Evolutionary conservation across 2,329 filamentous ascomycete genomes (phyloP).

Genomic region (Neopestalotiopsis sp.): DNA sequence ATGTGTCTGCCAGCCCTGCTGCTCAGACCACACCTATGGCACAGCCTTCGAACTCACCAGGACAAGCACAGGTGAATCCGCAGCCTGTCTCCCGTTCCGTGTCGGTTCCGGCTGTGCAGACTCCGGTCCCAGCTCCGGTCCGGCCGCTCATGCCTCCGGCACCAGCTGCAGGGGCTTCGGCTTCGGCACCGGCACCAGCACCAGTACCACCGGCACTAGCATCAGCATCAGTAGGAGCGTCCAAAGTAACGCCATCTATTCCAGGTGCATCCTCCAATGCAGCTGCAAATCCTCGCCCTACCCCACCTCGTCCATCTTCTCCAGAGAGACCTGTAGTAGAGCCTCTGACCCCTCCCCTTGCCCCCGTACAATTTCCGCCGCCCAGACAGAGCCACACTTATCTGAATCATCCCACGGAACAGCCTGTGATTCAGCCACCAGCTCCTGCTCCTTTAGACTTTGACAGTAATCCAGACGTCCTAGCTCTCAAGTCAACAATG

Average conservation of each 20-base stretch:
- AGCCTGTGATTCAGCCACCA: conserved; percentile 40
- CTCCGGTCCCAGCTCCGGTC: conserved; percentile 4
- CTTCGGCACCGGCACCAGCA: background rate
- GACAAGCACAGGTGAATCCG: background rate
- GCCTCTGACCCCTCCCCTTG: conserved; percentile 58
- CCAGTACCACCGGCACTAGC: background rate
- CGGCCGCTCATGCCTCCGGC: conserved; percentile 3
- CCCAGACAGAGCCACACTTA: conserved; percentile 32
- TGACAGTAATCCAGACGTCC: conserved; percentile 78
- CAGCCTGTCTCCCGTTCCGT: background rate
- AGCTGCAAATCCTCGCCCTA: background rate
- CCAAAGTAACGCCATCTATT: background rate
- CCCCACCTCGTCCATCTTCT: conserved; percentile 42
- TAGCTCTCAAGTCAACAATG: conserved; percentile 85
- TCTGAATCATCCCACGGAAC: conserved; percentile 26
- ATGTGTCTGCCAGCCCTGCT: background rate
- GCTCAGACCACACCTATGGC: background rate
- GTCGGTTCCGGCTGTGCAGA: background rate
- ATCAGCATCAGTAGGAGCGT: background rate
- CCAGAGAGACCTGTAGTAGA: conserved; percentile 57
- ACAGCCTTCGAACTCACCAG: background rate
- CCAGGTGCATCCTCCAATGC: background rate
- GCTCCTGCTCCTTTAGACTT: conserved; percentile 61
- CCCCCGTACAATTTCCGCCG: conserved; percentile 38
- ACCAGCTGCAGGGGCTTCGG: background rate